These are phyloP conservation scores for Sphagnum tenellum DNA, from an alignment of 225 moss, liverwort and hornwort genomes.

Conservation along the genomic window DNA sequence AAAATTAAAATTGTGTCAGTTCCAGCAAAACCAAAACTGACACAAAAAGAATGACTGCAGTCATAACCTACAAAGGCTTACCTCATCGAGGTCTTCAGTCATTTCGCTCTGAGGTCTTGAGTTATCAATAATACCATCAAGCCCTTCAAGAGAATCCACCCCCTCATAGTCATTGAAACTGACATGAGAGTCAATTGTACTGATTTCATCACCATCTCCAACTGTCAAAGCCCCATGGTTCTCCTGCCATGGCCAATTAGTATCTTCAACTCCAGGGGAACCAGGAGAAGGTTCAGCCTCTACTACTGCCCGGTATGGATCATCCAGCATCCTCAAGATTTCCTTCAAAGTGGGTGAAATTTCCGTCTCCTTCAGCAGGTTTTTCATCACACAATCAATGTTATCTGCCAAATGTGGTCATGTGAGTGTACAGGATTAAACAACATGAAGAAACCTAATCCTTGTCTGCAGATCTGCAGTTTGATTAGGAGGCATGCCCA, in stretches of 20 bases:
- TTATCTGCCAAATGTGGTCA: slow-evolving; percentile 34
- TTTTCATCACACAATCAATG: slow-evolving; percentile 63
- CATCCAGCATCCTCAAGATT: slow-evolving; percentile 67
- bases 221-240: slow-evolving; percentile 24
- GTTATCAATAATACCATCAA: slow-evolving; percentile 34
- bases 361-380: slow-evolving; percentile 40
- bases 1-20: too few relatives aligned
- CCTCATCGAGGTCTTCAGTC: too few relatives aligned
- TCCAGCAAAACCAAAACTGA: too few relatives aligned
- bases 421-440: too few relatives aligned
- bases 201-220: slow-evolving; percentile 45
- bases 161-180: slow-evolving; percentile 35
- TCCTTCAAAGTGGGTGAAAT: slow-evolving; percentile 74
- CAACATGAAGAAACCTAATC: too few relatives aligned
- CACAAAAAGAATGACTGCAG: too few relatives aligned
- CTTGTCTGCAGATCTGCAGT: too few relatives aligned
- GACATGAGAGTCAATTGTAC: slow-evolving; percentile 37
- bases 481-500: too few relatives aligned
- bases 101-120: not conserved
- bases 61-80: too few relatives aligned
- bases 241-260: slow-evolving; percentile 44
- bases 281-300: slow-evolving; percentile 54
- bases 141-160: slow-evolving; percentile 28
- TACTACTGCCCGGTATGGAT: slow-evolving; percentile 65
- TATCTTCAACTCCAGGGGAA: slow-evolving; percentile 36